Percentiles rank a stretch among this genome's conserved stretches.
Evolutionary conservation across 1,284 basidiomycete genomes (phyloP).

Genomic region (Ganoderma lingzhi): DNA sequence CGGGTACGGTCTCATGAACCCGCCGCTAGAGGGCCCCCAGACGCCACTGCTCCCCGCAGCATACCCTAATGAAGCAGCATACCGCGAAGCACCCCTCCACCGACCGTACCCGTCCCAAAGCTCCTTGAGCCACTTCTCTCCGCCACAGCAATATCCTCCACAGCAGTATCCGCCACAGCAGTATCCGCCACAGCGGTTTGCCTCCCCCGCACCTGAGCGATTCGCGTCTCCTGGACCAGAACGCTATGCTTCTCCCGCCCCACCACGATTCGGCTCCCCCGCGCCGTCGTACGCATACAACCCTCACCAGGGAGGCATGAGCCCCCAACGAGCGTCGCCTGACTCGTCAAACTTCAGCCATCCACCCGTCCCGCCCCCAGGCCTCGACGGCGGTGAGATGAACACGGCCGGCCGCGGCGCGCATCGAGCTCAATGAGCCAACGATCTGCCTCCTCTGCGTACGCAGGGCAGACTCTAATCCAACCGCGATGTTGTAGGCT

Average conservation of each 20-base stretch:
- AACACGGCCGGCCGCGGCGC: constrained; percentile 35
- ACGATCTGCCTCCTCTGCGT: not conserved
- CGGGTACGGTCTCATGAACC: constrained; percentile 19
- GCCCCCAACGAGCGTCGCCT: constrained; percentile 22
- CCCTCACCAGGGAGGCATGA: constrained; percentile 20
- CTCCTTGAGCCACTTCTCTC: constrained; percentile 31
- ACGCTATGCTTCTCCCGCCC: constrained; percentile 1
- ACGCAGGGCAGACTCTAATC: not conserved
- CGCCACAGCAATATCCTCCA: constrained; percentile 41
- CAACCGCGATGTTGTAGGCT: constrained; percentile 25
- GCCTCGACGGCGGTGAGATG: constrained; percentile 25
- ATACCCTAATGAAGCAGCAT: constrained; percentile 33
- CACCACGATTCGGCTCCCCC: constrained; percentile 7
- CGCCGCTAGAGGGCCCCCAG: constrained; percentile 24
- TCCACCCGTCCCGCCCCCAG: constrained; percentile 33
- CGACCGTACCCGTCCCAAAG: constrained; percentile 37
- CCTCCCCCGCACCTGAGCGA: not conserved
- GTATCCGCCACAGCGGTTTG: constrained; percentile 12
- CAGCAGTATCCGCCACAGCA: constrained; percentile 32
- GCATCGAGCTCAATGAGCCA: constrained; percentile 24
- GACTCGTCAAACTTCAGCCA: constrained; percentile 25
- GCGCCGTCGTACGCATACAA: constrained; percentile 36
- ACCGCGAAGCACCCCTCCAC: constrained; percentile 43
- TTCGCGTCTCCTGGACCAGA: constrained; percentile 1
- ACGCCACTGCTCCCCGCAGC: constrained; percentile 31